Percentiles rank a stretch among this genome's conserved stretches.
Evolutionary conservation across 768 basidiomycete genomes (phyloP).

Genomic region (Mycena galopus): DNA sequence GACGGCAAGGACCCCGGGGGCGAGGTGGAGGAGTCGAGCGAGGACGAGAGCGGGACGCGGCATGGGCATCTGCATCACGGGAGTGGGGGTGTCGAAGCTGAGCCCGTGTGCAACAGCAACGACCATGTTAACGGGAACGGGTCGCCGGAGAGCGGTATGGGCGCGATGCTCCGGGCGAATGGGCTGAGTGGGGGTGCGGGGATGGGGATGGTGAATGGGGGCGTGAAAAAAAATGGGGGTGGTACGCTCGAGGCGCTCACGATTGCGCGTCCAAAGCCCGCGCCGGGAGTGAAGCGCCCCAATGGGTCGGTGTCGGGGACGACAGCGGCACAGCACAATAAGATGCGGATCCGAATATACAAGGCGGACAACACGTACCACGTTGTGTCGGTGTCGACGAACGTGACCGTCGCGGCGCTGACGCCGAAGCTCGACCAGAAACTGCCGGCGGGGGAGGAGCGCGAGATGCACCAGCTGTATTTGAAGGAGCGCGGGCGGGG

Average conservation of each 20-base stretch:
- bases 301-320: constrained; percentile 32
- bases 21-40: constrained; percentile 47
- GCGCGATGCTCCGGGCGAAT: too few species aligned
- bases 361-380: constrained; percentile 79
- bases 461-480: constrained; percentile 77
- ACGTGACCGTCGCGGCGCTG: constrained; percentile 57
- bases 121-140: not conserved
- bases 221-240: constrained; percentile 38
- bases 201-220: constrained; percentile 63
- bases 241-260: constrained; percentile 39
- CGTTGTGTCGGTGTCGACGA: constrained; percentile 71
- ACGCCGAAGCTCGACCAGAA: constrained; percentile 32
- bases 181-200: too few species aligned
- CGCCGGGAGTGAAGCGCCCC: constrained; percentile 45
- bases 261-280: constrained; percentile 67
- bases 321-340: constrained; percentile 55
- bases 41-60: constrained; percentile 42
- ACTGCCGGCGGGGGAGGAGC: constrained; percentile 47
- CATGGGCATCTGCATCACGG: not conserved
- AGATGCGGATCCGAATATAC: constrained; percentile 86
- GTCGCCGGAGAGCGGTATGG: constrained; percentile 19
- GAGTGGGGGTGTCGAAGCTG: too few species aligned
- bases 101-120: too few species aligned
- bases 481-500: constrained; percentile 83
- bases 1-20: constrained; percentile 50